phyloP scores from a whole-genome alignment of 305 asterid genomes.

The Solanum hybrid region DNA sequence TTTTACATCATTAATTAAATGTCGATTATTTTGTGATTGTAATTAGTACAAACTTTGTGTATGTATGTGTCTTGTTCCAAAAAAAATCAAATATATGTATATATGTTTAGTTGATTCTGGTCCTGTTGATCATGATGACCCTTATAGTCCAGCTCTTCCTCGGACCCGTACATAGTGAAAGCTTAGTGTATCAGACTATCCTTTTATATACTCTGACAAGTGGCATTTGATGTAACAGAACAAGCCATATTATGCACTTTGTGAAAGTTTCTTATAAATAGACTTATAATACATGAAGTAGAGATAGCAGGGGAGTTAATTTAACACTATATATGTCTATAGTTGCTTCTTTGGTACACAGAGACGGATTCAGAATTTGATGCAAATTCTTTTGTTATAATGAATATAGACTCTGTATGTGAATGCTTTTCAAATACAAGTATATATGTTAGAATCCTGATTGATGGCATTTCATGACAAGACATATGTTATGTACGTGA shows the following conservation, averaged over 20 bases:
- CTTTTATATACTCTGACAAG: neutral
- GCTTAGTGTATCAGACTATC: neutral
- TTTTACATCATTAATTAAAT: neutral
- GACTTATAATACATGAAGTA: neutral
- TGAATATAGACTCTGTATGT: neutral
- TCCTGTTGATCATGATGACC: neutral
- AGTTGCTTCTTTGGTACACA: neutral
- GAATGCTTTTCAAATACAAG: fast-evolving
- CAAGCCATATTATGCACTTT: neutral
- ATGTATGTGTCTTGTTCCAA: neutral
- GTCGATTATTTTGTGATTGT: neutral
- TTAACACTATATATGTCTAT: neutral
- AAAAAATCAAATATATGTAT: neutral
- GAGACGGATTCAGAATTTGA: neutral
- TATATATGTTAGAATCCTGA: neutral
- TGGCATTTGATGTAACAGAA: neutral
- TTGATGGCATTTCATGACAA: neutral
- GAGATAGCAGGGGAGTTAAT: neutral
- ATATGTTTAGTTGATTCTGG: neutral
- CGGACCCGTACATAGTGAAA: fast-evolving
- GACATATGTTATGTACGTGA: neutral
- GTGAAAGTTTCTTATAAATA: neutral
- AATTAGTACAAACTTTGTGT: neutral
- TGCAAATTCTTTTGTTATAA: neutral
- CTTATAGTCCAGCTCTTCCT: neutral